Percentiles rank a stretch among this genome's conserved stretches.
Evolutionary conservation across 2,329 filamentous ascomycete genomes (phyloP).

Genomic region (Uncinocarpus reesii): DNA sequence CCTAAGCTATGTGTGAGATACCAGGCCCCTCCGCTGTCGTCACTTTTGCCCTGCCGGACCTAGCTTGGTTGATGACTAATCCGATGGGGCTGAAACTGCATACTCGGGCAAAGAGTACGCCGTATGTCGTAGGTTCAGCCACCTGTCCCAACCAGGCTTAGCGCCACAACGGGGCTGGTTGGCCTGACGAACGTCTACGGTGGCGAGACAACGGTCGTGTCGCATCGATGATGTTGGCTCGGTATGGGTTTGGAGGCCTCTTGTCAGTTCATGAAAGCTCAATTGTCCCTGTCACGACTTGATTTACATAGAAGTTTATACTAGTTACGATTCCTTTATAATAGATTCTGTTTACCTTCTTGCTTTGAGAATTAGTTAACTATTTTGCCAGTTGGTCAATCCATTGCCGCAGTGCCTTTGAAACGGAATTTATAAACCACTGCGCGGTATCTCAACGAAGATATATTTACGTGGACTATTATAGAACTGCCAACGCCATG

Average conservation of each 20-base stretch:
- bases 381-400: not conserved
- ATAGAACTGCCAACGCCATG: slow-evolving; percentile 31
- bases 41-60: no score
- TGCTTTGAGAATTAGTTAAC: not conserved
- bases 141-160: no score
- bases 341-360: not conserved
- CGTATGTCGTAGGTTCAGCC: no score
- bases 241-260: no score
- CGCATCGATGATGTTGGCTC: no score
- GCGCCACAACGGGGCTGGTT: no score
- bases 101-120: no score
- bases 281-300: not conserved
- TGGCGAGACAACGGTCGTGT: no score
- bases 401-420: not conserved
- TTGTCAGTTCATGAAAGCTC: not conserved
- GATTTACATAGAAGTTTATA: not conserved
- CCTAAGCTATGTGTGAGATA: no score
- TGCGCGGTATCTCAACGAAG: not conserved
- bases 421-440: not conserved
- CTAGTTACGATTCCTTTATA: not conserved
- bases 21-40: no score
- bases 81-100: not conserved
- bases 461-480: not conserved
- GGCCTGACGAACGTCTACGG: no score
- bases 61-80: slow-evolving; percentile 13